A percentile compares a stretch with the other conserved stretches of the same genome.
These are phyloP conservation scores for Bacidia gigantensis DNA, from an alignment of 495 filamentous ascomycete genomes.

Conservation along the genomic window DNA sequence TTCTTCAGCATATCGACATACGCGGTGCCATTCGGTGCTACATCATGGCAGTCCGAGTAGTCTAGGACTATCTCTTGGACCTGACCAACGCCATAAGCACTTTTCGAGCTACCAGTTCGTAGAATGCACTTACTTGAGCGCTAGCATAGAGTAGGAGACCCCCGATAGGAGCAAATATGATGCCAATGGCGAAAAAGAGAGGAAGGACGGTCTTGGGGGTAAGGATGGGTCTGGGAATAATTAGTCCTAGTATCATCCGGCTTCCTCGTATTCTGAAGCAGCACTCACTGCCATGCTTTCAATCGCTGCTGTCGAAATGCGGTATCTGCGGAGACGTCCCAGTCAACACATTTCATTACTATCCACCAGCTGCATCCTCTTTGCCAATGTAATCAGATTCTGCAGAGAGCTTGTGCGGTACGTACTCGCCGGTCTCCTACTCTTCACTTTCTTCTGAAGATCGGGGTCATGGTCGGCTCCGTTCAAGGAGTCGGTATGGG, in stretches of 20 bases:
- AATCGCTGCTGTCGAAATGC: conserved; percentile 84
- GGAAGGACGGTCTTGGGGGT: conserved; percentile 87
- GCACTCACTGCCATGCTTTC: conserved; percentile 82
- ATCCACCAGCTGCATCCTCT: not conserved
- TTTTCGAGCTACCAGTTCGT: not conserved
- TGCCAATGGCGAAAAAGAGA: conserved; percentile 72
- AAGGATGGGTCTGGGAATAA: conserved; percentile 56
- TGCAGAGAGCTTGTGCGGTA: conserved; percentile 8
- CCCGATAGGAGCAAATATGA: conserved; percentile 80
- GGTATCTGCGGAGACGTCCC: conserved; percentile 46
- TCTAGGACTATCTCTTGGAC: conserved; percentile 85
- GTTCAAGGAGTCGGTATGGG: conserved; percentile 34
- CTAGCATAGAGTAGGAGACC: conserved; percentile 75
- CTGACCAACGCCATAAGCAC: conserved; percentile 27
- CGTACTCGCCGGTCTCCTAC: conserved; percentile 72
- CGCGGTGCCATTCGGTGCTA: conserved; percentile 31
- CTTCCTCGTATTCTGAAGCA: too few species aligned
- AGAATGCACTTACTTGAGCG: conserved; percentile 39
- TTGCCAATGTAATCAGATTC: not conserved
- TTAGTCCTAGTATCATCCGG: too few species aligned
- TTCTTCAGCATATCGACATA: conserved; percentile 34
- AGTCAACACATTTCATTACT: conserved; percentile 3
- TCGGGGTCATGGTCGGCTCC: conserved; percentile 35
- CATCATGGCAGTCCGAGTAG: conserved; percentile 59
- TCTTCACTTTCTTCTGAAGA: conserved; percentile 65